Evolutionary conservation across 2,329 filamentous ascomycete genomes (phyloP).

Genomic region (Colletotrichum eleusines): DNA sequence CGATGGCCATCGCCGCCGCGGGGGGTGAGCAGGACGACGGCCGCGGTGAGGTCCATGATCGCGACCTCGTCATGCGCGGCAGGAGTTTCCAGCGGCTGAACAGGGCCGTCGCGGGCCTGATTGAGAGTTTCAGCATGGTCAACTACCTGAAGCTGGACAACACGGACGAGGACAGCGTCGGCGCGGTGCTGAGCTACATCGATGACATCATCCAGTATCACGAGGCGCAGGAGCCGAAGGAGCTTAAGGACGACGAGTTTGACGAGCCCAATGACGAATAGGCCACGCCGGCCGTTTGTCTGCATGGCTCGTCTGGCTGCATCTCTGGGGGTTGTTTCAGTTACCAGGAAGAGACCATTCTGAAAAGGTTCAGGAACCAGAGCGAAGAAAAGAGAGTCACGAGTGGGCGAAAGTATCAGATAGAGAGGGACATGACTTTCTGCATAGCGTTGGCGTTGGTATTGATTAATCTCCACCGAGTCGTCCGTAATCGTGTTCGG

Average conservation of each 20-base stretch:
- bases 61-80: conserved; percentile 81
- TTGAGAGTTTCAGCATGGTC: conserved; percentile 98
- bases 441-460: conserved; percentile 60
- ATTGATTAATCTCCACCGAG: conserved; percentile 35
- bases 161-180: conserved; percentile 92
- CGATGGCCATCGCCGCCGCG: conserved; percentile 46
- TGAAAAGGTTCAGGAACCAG: neutral
- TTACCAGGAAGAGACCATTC: neutral
- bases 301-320: neutral
- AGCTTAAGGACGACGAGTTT: conserved; percentile 73
- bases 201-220: conserved; percentile 95
- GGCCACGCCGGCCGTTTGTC: neutral
- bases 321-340: neutral
- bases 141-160: conserved; percentile 92
- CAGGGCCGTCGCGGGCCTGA: conserved; percentile 87
- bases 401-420: neutral
- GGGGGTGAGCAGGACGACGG: conserved; percentile 61
- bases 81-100: conserved; percentile 86
- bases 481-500: conserved; percentile 30
- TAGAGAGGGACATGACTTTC: conserved; percentile 20
- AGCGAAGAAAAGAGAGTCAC: neutral
- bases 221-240: conserved; percentile 90
- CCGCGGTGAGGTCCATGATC: conserved; percentile 71
- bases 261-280: conserved; percentile 48
- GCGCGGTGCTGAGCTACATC: conserved; percentile 86